Percentiles rank a stretch among this genome's conserved stretches.
phyloP scores from a whole-genome alignment of 1,284 basidiomycete genomes.

The Pyrrhoderma lamaoense region DNA sequence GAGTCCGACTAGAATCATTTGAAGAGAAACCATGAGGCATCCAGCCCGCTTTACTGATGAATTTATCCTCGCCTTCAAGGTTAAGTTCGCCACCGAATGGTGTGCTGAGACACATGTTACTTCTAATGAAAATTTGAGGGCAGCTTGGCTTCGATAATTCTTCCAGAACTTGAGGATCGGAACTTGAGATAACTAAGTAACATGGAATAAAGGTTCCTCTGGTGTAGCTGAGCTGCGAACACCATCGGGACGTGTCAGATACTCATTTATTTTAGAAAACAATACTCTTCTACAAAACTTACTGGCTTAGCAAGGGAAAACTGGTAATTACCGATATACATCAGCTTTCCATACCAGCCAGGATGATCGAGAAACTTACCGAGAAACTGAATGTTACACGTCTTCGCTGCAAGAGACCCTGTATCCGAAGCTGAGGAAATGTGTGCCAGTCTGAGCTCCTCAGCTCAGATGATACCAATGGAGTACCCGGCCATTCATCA shows the following conservation, averaged over 20 bases:
- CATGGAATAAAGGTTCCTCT: conserved; percentile 14
- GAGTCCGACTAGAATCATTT: not conserved
- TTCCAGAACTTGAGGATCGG: conserved; percentile 6
- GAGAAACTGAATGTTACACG: conserved; percentile 6
- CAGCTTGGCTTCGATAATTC: conserved; percentile 2
- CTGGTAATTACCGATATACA: not conserved
- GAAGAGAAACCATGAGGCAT: not conserved
- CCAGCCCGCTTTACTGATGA: conserved; percentile 9
- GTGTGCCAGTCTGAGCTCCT: conserved; percentile 7
- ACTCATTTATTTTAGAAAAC: not conserved
- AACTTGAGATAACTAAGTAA: conserved; percentile 5
- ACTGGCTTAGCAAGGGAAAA: conserved; percentile 14
- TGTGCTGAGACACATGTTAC: conserved; percentile 3
- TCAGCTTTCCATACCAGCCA: too few species aligned
- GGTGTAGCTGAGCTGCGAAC: conserved; percentile 11
- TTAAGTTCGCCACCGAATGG: conserved; percentile 5
- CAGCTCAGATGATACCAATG: not conserved
- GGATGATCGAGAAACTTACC: not conserved
- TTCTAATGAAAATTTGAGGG: conserved; percentile 1
- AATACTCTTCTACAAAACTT: not conserved
- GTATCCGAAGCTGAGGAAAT: conserved; percentile 5
- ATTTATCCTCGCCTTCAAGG: conserved; percentile 5
- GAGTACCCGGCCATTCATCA: not conserved
- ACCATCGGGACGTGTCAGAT: not conserved
- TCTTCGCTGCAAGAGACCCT: conserved; percentile 5